Base-by-base conservation (phyloP, 2,329 filamentous ascomycete genomes). In the Cyphellophora europaea region DNA sequence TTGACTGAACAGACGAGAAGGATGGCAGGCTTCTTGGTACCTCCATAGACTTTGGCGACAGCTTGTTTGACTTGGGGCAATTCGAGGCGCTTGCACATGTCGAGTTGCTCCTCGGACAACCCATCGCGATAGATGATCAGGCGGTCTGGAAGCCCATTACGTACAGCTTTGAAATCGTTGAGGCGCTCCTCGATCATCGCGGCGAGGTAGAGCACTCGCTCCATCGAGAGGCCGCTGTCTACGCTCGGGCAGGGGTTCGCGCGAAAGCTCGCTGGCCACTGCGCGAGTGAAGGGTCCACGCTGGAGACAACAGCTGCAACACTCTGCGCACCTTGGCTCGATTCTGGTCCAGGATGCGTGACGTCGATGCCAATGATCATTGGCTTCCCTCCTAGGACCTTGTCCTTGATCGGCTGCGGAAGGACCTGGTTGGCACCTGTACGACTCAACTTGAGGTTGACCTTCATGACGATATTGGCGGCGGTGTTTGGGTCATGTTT, bases 331-430 rank as follows among this genome's bases (percentile, higher is more conserved):
- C 56, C 57, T 1, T 65, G 58, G 0, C 65, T 55, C 2, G 71
- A 77, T 0, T 72, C 74, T 0, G 75, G 71, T 13, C 85, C 88
- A 0, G 87, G 87, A 49, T 94, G 88, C 0, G 86, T 93, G 1
- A 94, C 87, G 51, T 94, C 88, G 46, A 91, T 81, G 0, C 88
- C 87, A 6, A 93, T 74, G 2, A 94, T 62, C 78, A 95, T 94
- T 0, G 86, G 91, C 45, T 77, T 77, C 1, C 71, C 72, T 5
- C 19, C 79, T 67, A 33, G 65, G 61, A 40, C 85, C 57, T 0
- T 84, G 64, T 2, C 66, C 67, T 5, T 79, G 61, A 15, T 77
- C 69, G 0, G 64, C 49, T 10, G 58, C 42, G 2, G 58, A 0
- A 93, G 61, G 11, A 59, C 60, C 52, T 93, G 84, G 50, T 89